These are phyloP conservation scores for Tolypocladium amazonense DNA, from an alignment of 2,329 filamentous ascomycete species.

Conservation along the genomic window DNA sequence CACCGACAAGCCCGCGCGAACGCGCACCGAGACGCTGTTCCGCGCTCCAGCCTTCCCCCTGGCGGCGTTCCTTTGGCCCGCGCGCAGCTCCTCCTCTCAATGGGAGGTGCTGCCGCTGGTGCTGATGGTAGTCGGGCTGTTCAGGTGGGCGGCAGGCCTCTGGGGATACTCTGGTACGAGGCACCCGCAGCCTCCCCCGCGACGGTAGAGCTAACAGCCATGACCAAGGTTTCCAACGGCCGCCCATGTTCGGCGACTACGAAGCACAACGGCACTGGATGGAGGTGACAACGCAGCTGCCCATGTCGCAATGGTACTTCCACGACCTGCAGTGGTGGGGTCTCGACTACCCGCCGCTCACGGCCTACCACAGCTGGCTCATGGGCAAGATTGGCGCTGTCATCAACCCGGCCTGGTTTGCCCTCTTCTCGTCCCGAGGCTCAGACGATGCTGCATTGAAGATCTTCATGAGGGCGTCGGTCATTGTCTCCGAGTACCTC, in stretches of 20 bases:
- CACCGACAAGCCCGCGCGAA: conserved; percentile 20
- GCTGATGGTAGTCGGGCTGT: conserved; percentile 81
- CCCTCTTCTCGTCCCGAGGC: conserved; percentile 71
- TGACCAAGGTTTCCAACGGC: conserved; percentile 55
- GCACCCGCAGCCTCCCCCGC: no score
- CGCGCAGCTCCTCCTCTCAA: conserved; percentile 73
- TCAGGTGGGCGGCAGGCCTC: conserved; percentile 82
- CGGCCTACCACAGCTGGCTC: conserved; percentile 97
- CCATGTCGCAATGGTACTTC: conserved; percentile 94
- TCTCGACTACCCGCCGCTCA: conserved; percentile 92
- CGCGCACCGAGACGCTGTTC: conserved; percentile 31
- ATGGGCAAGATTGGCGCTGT: conserved; percentile 72
- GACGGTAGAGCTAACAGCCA: neutral
- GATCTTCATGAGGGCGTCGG: conserved; percentile 91
- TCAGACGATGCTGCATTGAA: conserved; percentile 71
- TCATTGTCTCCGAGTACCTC: conserved; percentile 83
- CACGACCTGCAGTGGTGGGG: conserved; percentile 97
- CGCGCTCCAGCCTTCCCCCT: conserved; percentile 73
- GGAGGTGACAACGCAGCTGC: conserved; percentile 85
- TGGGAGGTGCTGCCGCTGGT: conserved; percentile 86
- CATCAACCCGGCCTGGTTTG: conserved; percentile 81
- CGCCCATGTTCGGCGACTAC: conserved; percentile 93
- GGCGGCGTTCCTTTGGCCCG: conserved; percentile 89
- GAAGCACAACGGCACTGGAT: conserved; percentile 99
- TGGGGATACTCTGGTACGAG: conserved; percentile 84